Evolutionary conservation across 2,329 filamentous ascomycete species (phyloP).

Genomic region (Dothistroma pini): DNA sequence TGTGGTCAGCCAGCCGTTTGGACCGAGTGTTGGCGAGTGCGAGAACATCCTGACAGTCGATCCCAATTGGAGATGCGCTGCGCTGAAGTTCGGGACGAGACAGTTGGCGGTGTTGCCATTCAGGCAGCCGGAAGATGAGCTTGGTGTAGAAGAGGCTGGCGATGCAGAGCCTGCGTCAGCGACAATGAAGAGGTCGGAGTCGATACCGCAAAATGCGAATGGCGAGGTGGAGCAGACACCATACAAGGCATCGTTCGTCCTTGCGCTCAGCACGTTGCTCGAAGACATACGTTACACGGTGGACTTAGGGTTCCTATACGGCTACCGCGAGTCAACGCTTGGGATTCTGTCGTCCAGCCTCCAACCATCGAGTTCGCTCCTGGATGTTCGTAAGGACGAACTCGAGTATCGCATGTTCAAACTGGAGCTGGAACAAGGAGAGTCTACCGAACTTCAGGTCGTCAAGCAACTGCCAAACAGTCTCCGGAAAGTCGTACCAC

Average conservation of each 20-base stretch:
- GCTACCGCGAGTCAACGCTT: conserved; percentile 97
- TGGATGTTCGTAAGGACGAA: conserved; percentile 74
- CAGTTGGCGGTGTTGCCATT: conserved; percentile 94
- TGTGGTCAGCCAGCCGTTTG: conserved; percentile 60
- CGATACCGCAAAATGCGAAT: conserved; percentile 31
- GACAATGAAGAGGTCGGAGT: conserved; percentile 25
- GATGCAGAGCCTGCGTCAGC: conserved; percentile 59
- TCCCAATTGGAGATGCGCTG: conserved; percentile 86
- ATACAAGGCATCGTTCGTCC: conserved; percentile 87
- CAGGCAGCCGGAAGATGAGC: conserved; percentile 76
- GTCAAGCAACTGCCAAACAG: conserved; percentile 84
- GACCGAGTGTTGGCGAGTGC: conserved; percentile 68
- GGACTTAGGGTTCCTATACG: conserved; percentile 88
- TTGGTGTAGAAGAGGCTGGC: conserved; percentile 66
- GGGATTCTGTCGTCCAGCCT: conserved; percentile 81
- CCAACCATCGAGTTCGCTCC: conserved; percentile 68
- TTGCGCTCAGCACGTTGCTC: conserved; percentile 84
- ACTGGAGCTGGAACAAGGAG: conserved; percentile 85
- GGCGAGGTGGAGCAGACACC: conserved; percentile 54
- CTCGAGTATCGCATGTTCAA: conserved; percentile 93
- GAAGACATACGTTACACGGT: conserved; percentile 82
- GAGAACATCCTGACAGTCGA: conserved; percentile 82
- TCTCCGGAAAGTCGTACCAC: conserved; percentile 73
- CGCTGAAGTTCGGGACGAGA: conserved; percentile 83
- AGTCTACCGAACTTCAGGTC: conserved; percentile 87